Evolutionary conservation across 2,329 filamentous ascomycete genomes (phyloP).

Genomic region (Trichoderma lentiforme): DNA sequence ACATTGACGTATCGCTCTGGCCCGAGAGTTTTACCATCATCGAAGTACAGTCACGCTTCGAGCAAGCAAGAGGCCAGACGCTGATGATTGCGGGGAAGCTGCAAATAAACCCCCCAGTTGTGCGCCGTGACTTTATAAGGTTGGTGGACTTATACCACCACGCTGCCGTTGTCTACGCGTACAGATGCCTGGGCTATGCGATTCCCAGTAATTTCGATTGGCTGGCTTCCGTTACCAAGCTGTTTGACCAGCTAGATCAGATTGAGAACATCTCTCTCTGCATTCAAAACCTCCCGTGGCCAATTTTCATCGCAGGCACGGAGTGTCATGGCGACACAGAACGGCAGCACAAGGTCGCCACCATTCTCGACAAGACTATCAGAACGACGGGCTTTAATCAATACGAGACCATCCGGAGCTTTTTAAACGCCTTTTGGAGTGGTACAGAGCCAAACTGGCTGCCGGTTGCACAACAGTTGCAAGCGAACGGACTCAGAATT

Average conservation of each 20-base stretch:
- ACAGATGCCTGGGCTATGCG: slow-evolving; percentile 26
- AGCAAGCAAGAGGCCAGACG: slow-evolving; percentile 28
- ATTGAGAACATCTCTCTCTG: slow-evolving; percentile 26
- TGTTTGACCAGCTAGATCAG: slow-evolving; percentile 25
- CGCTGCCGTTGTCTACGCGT: slow-evolving; percentile 28
- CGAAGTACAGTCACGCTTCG: slow-evolving; percentile 24
- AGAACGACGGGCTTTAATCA: slow-evolving; percentile 26
- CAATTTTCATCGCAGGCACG: slow-evolving; percentile 29
- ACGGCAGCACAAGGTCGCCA: slow-evolving; percentile 22
- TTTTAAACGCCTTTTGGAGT: slow-evolving; percentile 28
- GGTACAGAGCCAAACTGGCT: slow-evolving; percentile 27
- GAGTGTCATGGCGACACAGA: slow-evolving; percentile 25
- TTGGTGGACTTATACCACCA: slow-evolving; percentile 31
- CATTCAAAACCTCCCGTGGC: slow-evolving; percentile 32
- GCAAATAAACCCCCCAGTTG: slow-evolving; percentile 19
- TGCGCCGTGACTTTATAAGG: slow-evolving; percentile 28
- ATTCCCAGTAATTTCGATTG: slow-evolving; percentile 19
- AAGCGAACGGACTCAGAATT: slow-evolving; percentile 25
- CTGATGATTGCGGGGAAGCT: slow-evolving; percentile 28
- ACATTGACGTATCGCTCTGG: not conserved
- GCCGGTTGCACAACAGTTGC: slow-evolving; percentile 24
- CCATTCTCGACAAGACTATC: slow-evolving; percentile 22
- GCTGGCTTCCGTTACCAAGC: slow-evolving; percentile 19
- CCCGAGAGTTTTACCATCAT: not conserved
- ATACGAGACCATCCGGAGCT: slow-evolving; percentile 24